A percentile compares a stretch with the other conserved stretches of the same genome.
These are phyloP conservation scores for Thinopyrum obtusiflorum DNA, from an alignment of 202 grass and related monocot genomes.

Conservation along the genomic window DNA sequence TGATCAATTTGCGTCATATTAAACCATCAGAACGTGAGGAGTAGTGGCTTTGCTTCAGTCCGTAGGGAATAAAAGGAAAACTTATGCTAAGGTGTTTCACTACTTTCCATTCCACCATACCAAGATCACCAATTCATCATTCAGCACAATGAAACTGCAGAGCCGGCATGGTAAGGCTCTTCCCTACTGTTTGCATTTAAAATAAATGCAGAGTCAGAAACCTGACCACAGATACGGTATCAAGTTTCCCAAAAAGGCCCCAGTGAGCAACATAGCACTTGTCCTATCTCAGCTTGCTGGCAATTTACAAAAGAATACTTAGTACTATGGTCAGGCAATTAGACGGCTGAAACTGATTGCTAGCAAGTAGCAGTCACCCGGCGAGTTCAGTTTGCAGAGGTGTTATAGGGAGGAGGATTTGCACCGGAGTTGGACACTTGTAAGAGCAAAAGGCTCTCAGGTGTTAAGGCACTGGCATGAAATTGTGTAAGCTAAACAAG, in stretches of 20 bases:
- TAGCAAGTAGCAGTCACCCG: background rate
- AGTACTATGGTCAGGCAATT: slow-evolving; percentile 7
- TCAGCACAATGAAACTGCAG: slow-evolving; percentile 2
- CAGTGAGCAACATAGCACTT: slow-evolving; percentile 7
- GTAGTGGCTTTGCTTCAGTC: background rate
- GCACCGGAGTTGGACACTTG: background rate
- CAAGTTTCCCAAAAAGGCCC: slow-evolving; percentile 10
- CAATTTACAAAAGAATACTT: background rate
- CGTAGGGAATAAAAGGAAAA: background rate
- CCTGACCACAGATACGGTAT: background rate
- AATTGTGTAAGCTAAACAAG: background rate
- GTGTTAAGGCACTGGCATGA: slow-evolving; percentile 7
- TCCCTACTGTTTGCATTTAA: background rate
- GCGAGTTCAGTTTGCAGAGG: slow-evolving; percentile 22
- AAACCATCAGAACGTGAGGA: slow-evolving; percentile 10
- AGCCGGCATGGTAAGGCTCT: slow-evolving; percentile 10
- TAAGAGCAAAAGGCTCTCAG: background rate
- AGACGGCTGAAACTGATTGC: background rate
- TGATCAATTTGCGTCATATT: background rate
- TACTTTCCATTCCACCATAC: background rate
- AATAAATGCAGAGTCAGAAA: slow-evolving; percentile 3
- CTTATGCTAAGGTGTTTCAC: background rate
- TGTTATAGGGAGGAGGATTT: background rate
- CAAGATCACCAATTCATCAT: background rate
- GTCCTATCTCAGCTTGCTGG: background rate